Evolutionary conservation across 352 stramenopile species (phyloP), one percentile per base, ranked within the genome.

Genomic region (Aphanomyces cochlioides): DNA sequence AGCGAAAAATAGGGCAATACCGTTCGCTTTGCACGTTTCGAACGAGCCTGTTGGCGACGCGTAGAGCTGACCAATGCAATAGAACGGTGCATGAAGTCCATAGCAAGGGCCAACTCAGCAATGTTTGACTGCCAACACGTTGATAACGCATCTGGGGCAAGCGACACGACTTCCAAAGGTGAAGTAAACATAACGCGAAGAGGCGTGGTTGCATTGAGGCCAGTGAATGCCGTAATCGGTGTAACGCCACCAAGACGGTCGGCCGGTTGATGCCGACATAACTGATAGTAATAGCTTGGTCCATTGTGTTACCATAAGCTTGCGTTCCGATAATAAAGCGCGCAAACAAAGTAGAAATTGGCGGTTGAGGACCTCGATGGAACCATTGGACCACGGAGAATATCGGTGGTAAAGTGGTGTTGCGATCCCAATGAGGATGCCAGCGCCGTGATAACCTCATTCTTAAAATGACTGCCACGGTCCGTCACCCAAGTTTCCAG

Each of bases 151-250:
- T n/a, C n/a, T n/a, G n/a, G n/a, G n/a, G n/a, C n/a, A n/a, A n/a
- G n/a, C n/a, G n/a, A n/a, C n/a, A n/a, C n/a, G n/a, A n/a, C n/a
- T 50, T 50, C 45, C 10, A 50, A 50, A 50, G 45, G 45, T 50
- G 45, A 50, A 10, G 10, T 17, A 17, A 50, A 50, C 45, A 50
- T 17, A 50, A 50, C 10, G 17, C 45, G 45, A 10, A 50, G 17
- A 50, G 45, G 45, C 17, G 17, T 15, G 17, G 10, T 17, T 15
- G 45, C 10, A 10, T 10, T 15, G 10, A 50, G 45, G 17, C 45
- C 45, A 50, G 45, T 50, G 17, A 50, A 50, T 50, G 45, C 45
- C 10, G 45, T 50, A 50, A 50, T 17, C 10, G 45, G 45, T 15
- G 45, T 15, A 50, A 50, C 17, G 17, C 45, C 45, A 50, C 45